Evolutionary conservation across 441 rosid genomes (phyloP), one percentile per base, ranked within the genome.

Genomic region (Mallotus repandus): DNA sequence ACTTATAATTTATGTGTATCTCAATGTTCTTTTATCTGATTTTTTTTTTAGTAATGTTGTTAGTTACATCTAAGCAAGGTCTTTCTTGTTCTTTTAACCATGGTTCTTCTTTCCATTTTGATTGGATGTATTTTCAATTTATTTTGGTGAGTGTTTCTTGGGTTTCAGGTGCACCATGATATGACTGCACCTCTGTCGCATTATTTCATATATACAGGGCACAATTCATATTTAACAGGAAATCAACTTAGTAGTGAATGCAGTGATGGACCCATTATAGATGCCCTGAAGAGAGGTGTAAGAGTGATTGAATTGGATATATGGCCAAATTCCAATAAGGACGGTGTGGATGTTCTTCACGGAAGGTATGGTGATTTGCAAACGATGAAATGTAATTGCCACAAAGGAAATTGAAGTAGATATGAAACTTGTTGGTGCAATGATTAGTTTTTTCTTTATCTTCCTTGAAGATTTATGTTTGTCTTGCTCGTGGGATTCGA

Each of bases 191-290:
- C 98, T 35, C 65, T 94, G 68, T 92, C 97, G 32, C 94, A 94
- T 81, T 94, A 94, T 79, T 94, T 76, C 80, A 88, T 94, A 73
- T 87, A 32, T 71, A 94, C 98, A 16, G 97, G 98, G 57, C 97
- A 92, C 75, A 94, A 94, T 76, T 92, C 98, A 0, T 94, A 94
- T 82, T 84, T 94, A 61, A 94, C 96, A 3, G 97, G 97, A 74
- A 94, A 94, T 80, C 98, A 94, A 72, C 89, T 94, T 25, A 94
- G 86, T 65, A 94, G 99, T 76, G 97, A 92, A 68, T 92, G 98
- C 82, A 94, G 99, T 41, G 96, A 89, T 48, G 76, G 78, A 21
- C 99, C 99, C 14, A 93, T 91, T 73, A 85, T 89, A 74, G 73
- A 78, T 41, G 98, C 98, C 1, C 77, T 95, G 81, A 69, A 83